Evolutionary conservation across 192 early-diverging fungal genomes (phyloP), one percentile per base, ranked within the genome.

Genomic region (Dispira parvispora): DNA sequence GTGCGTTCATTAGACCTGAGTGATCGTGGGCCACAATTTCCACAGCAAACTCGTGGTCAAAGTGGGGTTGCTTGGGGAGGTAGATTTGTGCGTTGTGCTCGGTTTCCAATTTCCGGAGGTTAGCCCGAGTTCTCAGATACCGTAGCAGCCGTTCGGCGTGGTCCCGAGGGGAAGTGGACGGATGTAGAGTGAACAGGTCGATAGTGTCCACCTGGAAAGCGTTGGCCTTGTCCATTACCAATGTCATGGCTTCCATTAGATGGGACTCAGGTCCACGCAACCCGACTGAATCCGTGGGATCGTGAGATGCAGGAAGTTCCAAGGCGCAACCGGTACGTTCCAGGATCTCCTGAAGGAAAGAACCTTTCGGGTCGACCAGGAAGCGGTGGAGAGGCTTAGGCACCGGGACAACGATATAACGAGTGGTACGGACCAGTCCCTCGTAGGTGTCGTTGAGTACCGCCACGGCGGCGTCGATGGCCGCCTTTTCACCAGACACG

Each of bases 371-470:
- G 14, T 94, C 94, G 42, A 94, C 77, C 21, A 99, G 73, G 70
- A 92, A 95, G 47, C 84, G 86, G 71, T 97, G 96, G 73, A 95
- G 91, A 57, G 86, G 84, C 77, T 96, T 95, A 47, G 88, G 85
- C 47, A 96, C 76, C 46, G 77, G 76, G 52, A 92, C 78, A 2
- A 74, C 73, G 52, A 88, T 68, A 12, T 78, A 82, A 42, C 81
- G 72, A 52, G 87, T 85, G 32, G 67, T 80, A 21, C 75, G 74
- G 66, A 86, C 73, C 56, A 96, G 74, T 26, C 84, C 71, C 8
- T 69, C 73, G 63, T 85, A 82, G 1, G 75, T 68, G 4, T 67
- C 71, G 45, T 82, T 77, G 43, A 97, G 67, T 0, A 63, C 55
- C 27, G 80, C 80, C 21, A 77, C 80, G n/a, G 88, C 88, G 0